Conservation (phyloP, 306 rosid species). For the Coriaria nepalensis region DNA sequence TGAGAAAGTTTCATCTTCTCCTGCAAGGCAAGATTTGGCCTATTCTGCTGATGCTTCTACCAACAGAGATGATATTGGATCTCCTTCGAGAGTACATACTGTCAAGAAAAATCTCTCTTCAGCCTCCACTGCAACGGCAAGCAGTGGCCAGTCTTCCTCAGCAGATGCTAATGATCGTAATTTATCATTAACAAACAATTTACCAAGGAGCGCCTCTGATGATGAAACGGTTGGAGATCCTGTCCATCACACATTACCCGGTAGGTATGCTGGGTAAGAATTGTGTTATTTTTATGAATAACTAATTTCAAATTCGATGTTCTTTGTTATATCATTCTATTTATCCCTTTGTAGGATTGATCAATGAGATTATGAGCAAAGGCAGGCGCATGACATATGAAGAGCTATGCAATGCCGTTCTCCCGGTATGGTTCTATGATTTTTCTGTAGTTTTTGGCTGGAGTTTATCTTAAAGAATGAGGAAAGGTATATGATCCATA, state of each 20-base stretch:
- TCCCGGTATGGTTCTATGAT: constrained; percentile 50
- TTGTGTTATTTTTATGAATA: neutral
- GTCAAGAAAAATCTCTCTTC: constrained; percentile 31
- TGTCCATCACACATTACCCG: constrained; percentile 85
- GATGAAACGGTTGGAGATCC: constrained; percentile 77
- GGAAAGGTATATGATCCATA: neutral
- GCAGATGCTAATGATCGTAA: constrained; percentile 50
- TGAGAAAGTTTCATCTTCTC: constrained; percentile 40
- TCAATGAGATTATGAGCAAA: constrained; percentile 90
- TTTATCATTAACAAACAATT: constrained; percentile 41
- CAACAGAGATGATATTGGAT: constrained; percentile 48
- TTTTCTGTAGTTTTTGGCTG: constrained; percentile 3
- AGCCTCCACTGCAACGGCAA: constrained; percentile 44
- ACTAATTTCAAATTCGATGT: neutral
- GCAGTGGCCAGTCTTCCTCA: constrained; percentile 55
- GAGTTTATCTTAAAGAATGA: neutral
- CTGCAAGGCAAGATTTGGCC: constrained; percentile 48
- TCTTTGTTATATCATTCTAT: constrained; percentile 17
- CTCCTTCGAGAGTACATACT: constrained; percentile 40
- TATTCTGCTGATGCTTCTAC: constrained; percentile 34
- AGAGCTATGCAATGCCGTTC: constrained; percentile 84
- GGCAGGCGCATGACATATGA: constrained; percentile 86
- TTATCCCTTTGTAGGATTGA: constrained; percentile 50
- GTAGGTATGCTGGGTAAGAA: constrained; percentile 23
- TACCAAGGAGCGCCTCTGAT: constrained; percentile 70